These are phyloP conservation scores for Solioccasus polychromus DNA, from an alignment of 768 basidiomycete genomes.

Conservation along the genomic window DNA sequence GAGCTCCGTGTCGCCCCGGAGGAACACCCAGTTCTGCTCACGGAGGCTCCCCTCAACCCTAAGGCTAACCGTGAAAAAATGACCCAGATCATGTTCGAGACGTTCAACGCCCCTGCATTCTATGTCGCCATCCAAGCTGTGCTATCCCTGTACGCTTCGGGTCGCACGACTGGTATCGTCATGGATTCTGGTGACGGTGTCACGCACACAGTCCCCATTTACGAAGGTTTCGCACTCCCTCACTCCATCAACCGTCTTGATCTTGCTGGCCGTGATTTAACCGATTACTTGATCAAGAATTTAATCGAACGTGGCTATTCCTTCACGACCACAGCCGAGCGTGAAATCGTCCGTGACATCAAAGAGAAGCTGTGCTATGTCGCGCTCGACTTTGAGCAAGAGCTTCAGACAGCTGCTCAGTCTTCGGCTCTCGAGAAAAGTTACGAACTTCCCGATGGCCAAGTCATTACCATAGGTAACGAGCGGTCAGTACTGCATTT, in stretches of 20 bases:
- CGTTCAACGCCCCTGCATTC: conserved; percentile 73
- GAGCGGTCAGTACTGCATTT: conserved; percentile 42
- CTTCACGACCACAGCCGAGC: conserved; percentile 91
- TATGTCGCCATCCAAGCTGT: conserved; percentile 76
- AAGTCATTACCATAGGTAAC: conserved; percentile 85
- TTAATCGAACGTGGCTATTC: conserved; percentile 89
- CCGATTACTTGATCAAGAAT: conserved; percentile 79
- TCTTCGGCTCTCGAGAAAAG: conserved; percentile 89
- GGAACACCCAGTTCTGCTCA: conserved; percentile 70
- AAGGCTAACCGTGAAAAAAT: conserved; percentile 73
- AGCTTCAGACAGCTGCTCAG: conserved; percentile 86
- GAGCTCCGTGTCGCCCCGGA: conserved; percentile 76
- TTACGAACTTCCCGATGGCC: conserved; percentile 90
- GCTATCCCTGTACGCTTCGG: conserved; percentile 83
- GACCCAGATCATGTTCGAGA: conserved; percentile 81
- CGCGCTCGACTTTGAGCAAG: conserved; percentile 91
- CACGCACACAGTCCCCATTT: conserved; percentile 94
- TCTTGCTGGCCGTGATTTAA: conserved; percentile 90
- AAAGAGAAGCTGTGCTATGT: conserved; percentile 94
- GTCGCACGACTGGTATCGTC: conserved; percentile 93
- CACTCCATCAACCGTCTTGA: conserved; percentile 93
- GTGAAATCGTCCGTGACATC: conserved; percentile 95
- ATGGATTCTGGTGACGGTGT: conserved; percentile 97
- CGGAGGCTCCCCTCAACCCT: conserved; percentile 72
- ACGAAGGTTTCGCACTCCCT: conserved; percentile 90